These are phyloP conservation scores for Phlegmacium glaucopus DNA, from an alignment of 768 basidiomycete species.

Conservation along the genomic window DNA sequence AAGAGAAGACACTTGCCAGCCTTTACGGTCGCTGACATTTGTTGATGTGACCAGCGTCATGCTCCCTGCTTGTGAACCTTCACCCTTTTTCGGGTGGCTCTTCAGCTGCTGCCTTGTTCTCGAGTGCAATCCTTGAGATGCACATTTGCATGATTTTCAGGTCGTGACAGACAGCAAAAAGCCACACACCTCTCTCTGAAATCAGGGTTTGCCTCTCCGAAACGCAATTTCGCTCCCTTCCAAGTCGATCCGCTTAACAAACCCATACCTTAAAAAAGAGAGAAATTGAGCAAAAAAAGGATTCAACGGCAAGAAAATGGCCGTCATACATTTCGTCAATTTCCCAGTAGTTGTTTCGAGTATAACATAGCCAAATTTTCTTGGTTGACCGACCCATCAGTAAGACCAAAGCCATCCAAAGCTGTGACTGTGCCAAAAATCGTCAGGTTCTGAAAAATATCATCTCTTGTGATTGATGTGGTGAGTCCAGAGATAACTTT, in stretches of 20 bases:
- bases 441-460: no score
- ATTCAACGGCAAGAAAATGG: no score
- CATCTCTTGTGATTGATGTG: no score
- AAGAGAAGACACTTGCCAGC: conserved; percentile 70
- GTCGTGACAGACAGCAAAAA: background rate
- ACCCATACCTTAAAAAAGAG: conserved; percentile 56
- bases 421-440: no score
- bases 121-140: conserved; percentile 22
- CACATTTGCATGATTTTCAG: background rate
- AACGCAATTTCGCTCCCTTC: conserved; percentile 83
- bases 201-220: conserved; percentile 82
- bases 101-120: conserved; percentile 21
- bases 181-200: conserved; percentile 54
- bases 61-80: conserved; percentile 46
- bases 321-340: conserved; percentile 60
- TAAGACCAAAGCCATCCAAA: no score
- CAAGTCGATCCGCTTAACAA: conserved; percentile 77
- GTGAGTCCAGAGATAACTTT: no score
- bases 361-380: no score
- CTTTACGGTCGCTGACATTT: conserved; percentile 46
- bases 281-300: no score
- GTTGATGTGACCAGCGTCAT: conserved; percentile 64
- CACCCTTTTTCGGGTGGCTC: conserved; percentile 42
- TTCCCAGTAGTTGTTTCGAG: conserved; percentile 24
- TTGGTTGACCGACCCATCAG: no score